A percentile compares a stretch with the other conserved stretches of the same genome.
Evolutionary conservation across 75 land plant genomes (phyloP).

Genomic region (Isoetes taiwanensis): DNA sequence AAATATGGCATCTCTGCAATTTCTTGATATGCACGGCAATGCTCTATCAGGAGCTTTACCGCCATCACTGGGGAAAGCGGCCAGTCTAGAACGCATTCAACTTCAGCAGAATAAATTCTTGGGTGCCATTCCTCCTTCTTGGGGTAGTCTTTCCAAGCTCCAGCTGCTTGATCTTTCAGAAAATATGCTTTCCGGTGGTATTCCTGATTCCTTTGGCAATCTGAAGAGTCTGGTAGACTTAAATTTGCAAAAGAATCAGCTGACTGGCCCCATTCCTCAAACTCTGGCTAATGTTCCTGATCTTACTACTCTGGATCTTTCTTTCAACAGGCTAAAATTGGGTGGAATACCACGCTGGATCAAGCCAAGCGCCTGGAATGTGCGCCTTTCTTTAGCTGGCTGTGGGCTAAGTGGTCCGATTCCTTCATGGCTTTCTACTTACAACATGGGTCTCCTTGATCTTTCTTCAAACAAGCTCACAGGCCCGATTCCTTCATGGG

Average conservation of each 20-base stretch:
- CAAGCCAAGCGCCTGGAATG: neutral
- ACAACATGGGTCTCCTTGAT: constrained; percentile 1
- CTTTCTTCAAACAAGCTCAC: neutral
- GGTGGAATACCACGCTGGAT: neutral
- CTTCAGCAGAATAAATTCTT: neutral
- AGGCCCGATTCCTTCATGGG: neutral
- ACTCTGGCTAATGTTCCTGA: neutral
- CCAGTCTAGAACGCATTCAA: neutral
- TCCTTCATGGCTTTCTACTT: neutral
- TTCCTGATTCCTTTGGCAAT: neutral
- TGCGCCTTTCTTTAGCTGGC: neutral
- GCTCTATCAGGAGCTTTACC: constrained; percentile 69
- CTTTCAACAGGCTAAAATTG: neutral
- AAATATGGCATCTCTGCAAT: too few relatives aligned
- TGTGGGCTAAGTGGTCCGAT: neutral
- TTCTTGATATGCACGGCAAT: constrained; percentile 11
- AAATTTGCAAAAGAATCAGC: neutral
- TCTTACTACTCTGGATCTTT: neutral
- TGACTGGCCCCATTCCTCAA: neutral
- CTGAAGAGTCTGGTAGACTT: neutral
- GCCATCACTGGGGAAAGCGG: neutral
- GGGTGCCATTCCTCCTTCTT: neutral
- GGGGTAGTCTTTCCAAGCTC: neutral
- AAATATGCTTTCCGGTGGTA: neutral
- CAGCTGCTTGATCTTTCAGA: neutral